Percentiles rank a stretch among this genome's conserved stretches.
Conservation (phyloP, 306 rosid genomes). For the Geum urbanum region DNA sequence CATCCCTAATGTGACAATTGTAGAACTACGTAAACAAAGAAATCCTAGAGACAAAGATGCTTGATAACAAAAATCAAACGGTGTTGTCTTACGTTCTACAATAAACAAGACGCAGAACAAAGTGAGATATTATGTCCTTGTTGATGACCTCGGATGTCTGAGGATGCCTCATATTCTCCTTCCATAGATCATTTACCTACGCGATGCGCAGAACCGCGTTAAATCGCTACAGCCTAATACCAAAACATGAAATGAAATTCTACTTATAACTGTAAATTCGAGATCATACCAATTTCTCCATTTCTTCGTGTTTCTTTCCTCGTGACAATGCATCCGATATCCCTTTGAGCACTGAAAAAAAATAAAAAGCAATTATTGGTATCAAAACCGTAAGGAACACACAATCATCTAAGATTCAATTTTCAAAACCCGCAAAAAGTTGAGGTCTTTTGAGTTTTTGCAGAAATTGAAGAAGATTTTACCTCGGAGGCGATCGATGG, state of each 20-base stretch:
- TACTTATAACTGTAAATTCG: background rate
- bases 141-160: slow-evolving; percentile 53
- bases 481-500: slow-evolving; percentile 96
- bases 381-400: background rate
- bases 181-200: slow-evolving; percentile 58
- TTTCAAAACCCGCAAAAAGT: background rate
- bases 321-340: slow-evolving; percentile 84
- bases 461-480: background rate
- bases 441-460: background rate
- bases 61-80: background rate
- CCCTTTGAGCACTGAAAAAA: slow-evolving; percentile 75
- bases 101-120: slow-evolving; percentile 82
- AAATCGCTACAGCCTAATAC: slow-evolving; percentile 9
- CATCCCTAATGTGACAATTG: slow-evolving; percentile 51
- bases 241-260: slow-evolving; percentile 2
- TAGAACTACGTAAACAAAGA: slow-evolving; percentile 7
- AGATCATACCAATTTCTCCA: slow-evolving; percentile 56
- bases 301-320: slow-evolving; percentile 81
- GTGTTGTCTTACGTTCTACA: slow-evolving; percentile 66
- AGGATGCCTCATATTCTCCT: slow-evolving; percentile 62
- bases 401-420: too few relatives aligned
- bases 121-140: slow-evolving; percentile 92
- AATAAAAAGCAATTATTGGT: slow-evolving; percentile 16
- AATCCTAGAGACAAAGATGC: background rate
- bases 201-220: slow-evolving; percentile 7